phyloP scores from a whole-genome alignment of 139 green algal genomes.

The Micractinium sp. region DNA sequence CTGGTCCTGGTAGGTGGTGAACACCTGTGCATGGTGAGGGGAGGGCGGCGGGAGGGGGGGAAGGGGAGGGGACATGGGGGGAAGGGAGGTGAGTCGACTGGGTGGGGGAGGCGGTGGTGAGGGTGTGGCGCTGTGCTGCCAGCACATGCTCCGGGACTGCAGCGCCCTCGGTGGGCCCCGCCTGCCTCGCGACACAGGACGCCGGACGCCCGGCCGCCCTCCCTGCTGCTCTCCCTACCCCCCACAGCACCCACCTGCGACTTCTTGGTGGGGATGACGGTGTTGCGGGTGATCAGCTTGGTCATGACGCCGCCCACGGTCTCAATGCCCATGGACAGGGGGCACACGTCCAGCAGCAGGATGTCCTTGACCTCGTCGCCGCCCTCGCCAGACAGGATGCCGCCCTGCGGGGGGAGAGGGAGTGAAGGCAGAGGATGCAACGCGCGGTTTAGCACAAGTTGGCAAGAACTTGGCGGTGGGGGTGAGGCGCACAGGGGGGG shows the following conservation, averaged over 20 bases:
- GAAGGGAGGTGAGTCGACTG: too few species aligned
- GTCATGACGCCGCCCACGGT: conserved; percentile 93
- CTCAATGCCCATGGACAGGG: conserved; percentile 94
- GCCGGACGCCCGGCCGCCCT: too few species aligned
- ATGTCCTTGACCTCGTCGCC: conserved; percentile 84
- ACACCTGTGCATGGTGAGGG: conserved; percentile 54
- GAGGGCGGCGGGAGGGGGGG: neutral
- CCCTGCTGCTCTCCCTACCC: too few species aligned
- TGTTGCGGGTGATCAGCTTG: conserved; percentile 94
- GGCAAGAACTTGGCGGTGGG: too few species aligned
- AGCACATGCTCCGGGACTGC: too few species aligned
- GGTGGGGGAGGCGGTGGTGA: neutral
- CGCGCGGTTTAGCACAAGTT: too few species aligned
- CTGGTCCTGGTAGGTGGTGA: conserved; percentile 99
- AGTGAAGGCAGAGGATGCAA: neutral
- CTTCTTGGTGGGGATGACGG: conserved; percentile 98
- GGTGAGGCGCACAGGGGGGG: neutral
- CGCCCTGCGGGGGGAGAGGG: conserved; percentile 67
- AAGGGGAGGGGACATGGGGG: neutral
- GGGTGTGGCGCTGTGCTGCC: too few species aligned
- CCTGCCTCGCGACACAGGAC: neutral
- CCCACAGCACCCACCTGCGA: conserved; percentile 62
- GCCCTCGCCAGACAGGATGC: conserved; percentile 85
- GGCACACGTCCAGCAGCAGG: conserved; percentile 88
- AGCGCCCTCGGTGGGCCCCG: too few species aligned